Evolutionary conservation across 176 grass and related monocot genomes (phyloP).

Genomic region (Luzula sylvatica): DNA sequence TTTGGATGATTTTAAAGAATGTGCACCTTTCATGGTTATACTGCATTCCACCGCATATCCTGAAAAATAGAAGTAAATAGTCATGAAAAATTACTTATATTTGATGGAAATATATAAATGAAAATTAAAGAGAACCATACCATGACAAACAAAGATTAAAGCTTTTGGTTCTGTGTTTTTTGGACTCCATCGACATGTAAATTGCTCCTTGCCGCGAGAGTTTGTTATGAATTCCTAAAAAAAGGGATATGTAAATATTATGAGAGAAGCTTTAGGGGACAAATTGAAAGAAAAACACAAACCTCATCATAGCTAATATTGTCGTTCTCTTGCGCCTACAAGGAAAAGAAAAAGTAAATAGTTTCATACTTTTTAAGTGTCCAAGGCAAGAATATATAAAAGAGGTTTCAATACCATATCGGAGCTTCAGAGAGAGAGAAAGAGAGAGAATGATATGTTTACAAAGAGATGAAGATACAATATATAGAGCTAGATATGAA

Average conservation of each 20-base stretch:
- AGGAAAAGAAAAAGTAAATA: background rate
- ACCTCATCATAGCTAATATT: conserved; percentile 18
- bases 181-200: conserved; percentile 61
- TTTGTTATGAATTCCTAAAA: conserved; percentile 48
- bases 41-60: conserved; percentile 86
- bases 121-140: conserved; percentile 13
- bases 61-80: conserved; percentile 10
- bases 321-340: conserved; percentile 16
- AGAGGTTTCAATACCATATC: conserved; percentile 11
- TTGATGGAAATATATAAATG: background rate
- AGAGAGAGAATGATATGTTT: conserved; percentile 2
- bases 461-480: too few relatives aligned
- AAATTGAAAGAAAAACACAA: background rate
- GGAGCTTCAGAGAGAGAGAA: background rate
- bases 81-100: background rate
- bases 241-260: background rate
- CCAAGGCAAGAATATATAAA: background rate
- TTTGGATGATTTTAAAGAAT: background rate
- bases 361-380: background rate
- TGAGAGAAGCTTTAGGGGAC: background rate
- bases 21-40: conserved; percentile 54
- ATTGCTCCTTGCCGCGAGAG: conserved; percentile 40
- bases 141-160: conserved; percentile 72
- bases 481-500: too few relatives aligned
- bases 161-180: conserved; percentile 23